These are phyloP conservation scores for Kregervanrija delftensis DNA, from an alignment of 805 yeast genomes.

Conservation along the genomic window DNA sequence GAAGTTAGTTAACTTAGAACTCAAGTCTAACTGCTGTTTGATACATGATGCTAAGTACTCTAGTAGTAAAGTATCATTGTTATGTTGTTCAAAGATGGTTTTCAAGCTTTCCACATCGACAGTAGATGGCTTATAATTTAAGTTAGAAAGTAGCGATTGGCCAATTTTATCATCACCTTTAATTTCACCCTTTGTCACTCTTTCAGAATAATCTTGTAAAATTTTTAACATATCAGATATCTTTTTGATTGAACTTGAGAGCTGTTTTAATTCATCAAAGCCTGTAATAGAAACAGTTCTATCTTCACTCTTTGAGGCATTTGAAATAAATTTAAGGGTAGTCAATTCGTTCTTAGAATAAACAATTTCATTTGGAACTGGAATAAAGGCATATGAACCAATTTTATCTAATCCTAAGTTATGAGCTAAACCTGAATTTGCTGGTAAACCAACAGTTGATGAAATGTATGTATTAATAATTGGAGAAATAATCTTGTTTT, in stretches of 20 bases:
- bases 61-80: conserved; percentile 75
- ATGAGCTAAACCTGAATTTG: conserved; percentile 32
- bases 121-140: conserved; percentile 46
- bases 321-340: conserved; percentile 42
- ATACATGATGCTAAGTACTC: conserved; percentile 79
- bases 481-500: conserved; percentile 47
- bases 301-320: conserved; percentile 28
- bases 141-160: conserved; percentile 52
- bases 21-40: conserved; percentile 75
- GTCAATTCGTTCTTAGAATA: conserved; percentile 54
- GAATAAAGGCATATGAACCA: conserved; percentile 60
- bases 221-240: conserved; percentile 42
- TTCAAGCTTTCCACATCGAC: conserved; percentile 46
- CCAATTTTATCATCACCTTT: conserved; percentile 56
- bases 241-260: conserved; percentile 38
- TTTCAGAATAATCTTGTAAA: conserved; percentile 41
- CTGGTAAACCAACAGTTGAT: conserved; percentile 56
- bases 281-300: conserved; percentile 28
- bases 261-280: conserved; percentile 38
- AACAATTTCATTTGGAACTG: conserved; percentile 59
- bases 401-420: conserved; percentile 33
- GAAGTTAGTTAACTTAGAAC: conserved; percentile 63
- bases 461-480: conserved; percentile 65
- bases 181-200: conserved; percentile 34
- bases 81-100: conserved; percentile 58